phyloP scores from a whole-genome alignment of 2,329 filamentous ascomycete species.

The Dactylellina cionopaga region DNA sequence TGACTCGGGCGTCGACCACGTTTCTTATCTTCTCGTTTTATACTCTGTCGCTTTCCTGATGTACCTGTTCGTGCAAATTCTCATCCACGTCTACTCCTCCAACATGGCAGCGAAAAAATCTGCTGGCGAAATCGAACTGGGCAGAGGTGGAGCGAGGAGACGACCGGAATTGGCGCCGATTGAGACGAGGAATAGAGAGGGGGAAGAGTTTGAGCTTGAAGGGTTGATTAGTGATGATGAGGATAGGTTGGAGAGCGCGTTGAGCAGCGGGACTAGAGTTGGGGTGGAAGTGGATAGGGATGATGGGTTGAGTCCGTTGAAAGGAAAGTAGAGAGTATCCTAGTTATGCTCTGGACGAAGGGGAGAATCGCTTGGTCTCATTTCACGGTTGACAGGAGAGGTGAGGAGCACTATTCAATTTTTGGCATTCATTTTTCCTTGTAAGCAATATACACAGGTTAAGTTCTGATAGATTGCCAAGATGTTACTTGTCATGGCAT shows the following conservation, averaged over 20 bases:
- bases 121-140: constrained; percentile 63
- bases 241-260: constrained; percentile 67
- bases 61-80: constrained; percentile 72
- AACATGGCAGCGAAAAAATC: constrained; percentile 23
- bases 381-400: no score
- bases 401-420: no score
- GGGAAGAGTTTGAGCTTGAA: constrained; percentile 92
- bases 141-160: constrained; percentile 60
- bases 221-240: constrained; percentile 91
- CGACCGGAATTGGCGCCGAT: constrained; percentile 23
- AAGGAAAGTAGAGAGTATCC: background rate
- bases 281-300: constrained; percentile 15
- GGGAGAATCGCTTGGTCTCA: no score
- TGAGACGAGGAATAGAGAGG: constrained; percentile 71
- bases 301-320: background rate
- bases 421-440: no score
- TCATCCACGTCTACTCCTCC: constrained; percentile 37
- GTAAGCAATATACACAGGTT: no score
- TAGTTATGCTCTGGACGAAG: background rate
- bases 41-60: constrained; percentile 89
- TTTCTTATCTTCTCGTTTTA: constrained; percentile 90
- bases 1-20: constrained; percentile 80
- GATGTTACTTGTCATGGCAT: no score
- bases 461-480: no score
- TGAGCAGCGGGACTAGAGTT: constrained; percentile 57